Evolutionary conservation across 2,329 filamentous ascomycete species (phyloP), one percentile per base, ranked within the genome.

Genomic region (Incumbomyces lentus): DNA sequence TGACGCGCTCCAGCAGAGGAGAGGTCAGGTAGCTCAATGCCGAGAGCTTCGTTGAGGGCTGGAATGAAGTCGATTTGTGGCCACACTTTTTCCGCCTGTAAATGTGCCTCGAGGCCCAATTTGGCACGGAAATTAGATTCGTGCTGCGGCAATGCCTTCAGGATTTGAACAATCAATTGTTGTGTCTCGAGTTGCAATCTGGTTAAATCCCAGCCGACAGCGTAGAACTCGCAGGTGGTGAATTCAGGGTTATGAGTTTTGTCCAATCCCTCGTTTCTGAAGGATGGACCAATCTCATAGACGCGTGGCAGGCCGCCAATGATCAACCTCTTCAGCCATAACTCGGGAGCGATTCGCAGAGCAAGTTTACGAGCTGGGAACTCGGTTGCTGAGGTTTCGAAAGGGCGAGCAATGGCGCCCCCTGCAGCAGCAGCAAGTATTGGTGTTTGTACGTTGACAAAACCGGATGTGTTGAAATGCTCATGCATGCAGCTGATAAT

Each of bases 181-280:
- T 92, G 84, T 1, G 90, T 96, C 61, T 81, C 78, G 16, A 65
- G 61, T 59, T 94, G 88, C 14, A 46, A 42, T 96, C 69, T 35
- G 85, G 78, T 31, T 80, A 69, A 0, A 95, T 74, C 53, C 82
- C 84, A 50, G 59, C 89, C 93, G 2, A 89, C 82, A 51, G 84
- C 82, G 66, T 98, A 98, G 67, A 95, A 96, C 67, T 98, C 92
- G 70, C 90, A 96, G 50, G 86, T 96, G 37, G 86, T 92, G 67
- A 96, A 98, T 62, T 98, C 92, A 0, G 92, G 90, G 60, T 98
- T 98, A 63, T 98, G 92, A 0, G 87, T 95, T 26, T 76, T 77
- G 63, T 95, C 89, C 31, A 95, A 65, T 1, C 75, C 86, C 68
- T 98, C 92, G 62, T 98, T 98, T 36, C 92, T 79, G 65, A 98